These are phyloP conservation scores for Candolleomyces efflorescens DNA, from an alignment of 768 basidiomycete genomes.

Conservation along the genomic window DNA sequence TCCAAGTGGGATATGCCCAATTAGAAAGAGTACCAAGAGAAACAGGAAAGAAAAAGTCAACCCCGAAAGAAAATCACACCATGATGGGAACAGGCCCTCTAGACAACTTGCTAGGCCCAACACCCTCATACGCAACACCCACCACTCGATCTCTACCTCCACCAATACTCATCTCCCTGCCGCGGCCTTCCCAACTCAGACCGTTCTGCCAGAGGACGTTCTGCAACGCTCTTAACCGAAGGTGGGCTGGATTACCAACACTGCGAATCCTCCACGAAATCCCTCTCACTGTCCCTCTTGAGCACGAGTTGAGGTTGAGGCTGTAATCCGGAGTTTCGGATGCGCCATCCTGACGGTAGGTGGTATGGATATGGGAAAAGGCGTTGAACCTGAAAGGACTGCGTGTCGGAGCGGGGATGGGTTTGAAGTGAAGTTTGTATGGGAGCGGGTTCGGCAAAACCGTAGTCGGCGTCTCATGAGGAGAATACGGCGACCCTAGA, in stretches of 20 bases:
- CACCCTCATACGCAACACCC: slow-evolving; percentile 58
- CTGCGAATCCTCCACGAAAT: slow-evolving; percentile 44
- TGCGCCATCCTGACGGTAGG: slow-evolving; percentile 13
- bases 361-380: slow-evolving; percentile 24
- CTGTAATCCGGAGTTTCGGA: slow-evolving; percentile 12
- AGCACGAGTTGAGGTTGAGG: background rate
- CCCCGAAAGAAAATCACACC: background rate
- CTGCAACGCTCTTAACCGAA: slow-evolving; percentile 58
- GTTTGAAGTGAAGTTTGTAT: slow-evolving; percentile 30
- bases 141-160: slow-evolving; percentile 55
- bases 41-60: background rate
- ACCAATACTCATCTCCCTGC: slow-evolving; percentile 44
- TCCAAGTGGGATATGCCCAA: too few species aligned
- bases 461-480: slow-evolving; percentile 20
- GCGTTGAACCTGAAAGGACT: slow-evolving; percentile 36
- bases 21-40: too few species aligned
- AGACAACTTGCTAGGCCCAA: slow-evolving; percentile 49
- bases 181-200: slow-evolving; percentile 44
- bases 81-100: background rate
- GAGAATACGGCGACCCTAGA: slow-evolving; percentile 30
- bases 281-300: background rate
- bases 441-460: slow-evolving; percentile 29
- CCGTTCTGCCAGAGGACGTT: slow-evolving; percentile 45
- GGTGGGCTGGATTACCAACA: slow-evolving; percentile 55
- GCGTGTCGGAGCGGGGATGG: slow-evolving; percentile 37